A percentile compares a stretch with the other conserved stretches of the same genome.
phyloP scores from a whole-genome alignment of 495 filamentous ascomycete genomes.

The Xylona heveae region DNA sequence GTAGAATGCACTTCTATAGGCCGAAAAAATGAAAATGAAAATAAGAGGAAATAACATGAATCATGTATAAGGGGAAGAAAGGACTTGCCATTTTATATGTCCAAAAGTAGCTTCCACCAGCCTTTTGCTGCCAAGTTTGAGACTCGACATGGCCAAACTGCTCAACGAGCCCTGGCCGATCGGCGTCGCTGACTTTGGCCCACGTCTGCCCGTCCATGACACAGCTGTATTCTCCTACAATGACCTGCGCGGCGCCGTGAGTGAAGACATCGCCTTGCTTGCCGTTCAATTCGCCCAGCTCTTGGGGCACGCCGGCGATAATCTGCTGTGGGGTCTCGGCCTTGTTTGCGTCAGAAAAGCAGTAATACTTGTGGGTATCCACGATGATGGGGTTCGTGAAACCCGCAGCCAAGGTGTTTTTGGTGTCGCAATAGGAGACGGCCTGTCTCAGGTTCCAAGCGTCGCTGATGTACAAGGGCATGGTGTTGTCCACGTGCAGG shows the following conservation, averaged over 20 bases:
- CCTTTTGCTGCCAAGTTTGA: slow-evolving; percentile 18
- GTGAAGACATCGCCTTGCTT: slow-evolving; percentile 20
- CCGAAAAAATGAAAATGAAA: neutral
- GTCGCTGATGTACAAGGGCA: slow-evolving; percentile 33
- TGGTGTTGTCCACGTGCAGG: slow-evolving; percentile 18
- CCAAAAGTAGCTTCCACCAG: slow-evolving; percentile 30
- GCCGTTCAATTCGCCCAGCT: slow-evolving; percentile 17
- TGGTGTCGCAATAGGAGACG: slow-evolving; percentile 16
- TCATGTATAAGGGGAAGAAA: neutral
- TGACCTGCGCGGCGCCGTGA: slow-evolving; percentile 22
- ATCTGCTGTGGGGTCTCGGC: slow-evolving; percentile 23
- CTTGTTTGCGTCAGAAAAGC: slow-evolving; percentile 24
- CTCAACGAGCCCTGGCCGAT: slow-evolving; percentile 13
- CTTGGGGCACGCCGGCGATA: slow-evolving; percentile 16
- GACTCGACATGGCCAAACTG: slow-evolving; percentile 25
- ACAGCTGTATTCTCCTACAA: slow-evolving; percentile 34
- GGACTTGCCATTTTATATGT: slow-evolving; percentile 24
- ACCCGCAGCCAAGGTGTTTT: slow-evolving; percentile 7
- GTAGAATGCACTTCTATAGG: too few species aligned
- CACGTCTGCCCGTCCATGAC: slow-evolving; percentile 24
- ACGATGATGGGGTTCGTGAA: slow-evolving; percentile 23
- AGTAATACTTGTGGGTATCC: slow-evolving; percentile 34
- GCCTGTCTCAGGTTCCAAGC: slow-evolving; percentile 23
- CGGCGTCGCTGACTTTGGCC: slow-evolving; percentile 12
- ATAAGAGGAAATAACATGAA: neutral